Evolutionary conservation across 345 rosid species (phyloP).

Genomic region (Salix purpurea): DNA sequence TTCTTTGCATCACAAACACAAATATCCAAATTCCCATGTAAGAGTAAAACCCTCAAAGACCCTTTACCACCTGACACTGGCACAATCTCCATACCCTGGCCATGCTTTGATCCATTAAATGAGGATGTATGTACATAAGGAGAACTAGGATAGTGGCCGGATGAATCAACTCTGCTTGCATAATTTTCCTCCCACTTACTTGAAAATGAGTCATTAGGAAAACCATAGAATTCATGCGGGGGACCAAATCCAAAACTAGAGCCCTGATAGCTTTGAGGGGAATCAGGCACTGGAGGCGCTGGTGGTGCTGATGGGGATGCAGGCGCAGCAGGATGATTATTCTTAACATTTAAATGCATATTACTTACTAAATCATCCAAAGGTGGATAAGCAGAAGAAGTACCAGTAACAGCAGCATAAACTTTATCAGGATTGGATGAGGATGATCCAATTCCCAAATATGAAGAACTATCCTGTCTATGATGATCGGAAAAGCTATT

Average conservation of each 20-base stretch:
- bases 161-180: constrained; percentile 41
- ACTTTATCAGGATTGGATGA: constrained; percentile 11
- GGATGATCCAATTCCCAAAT: constrained; percentile 22
- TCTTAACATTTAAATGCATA: constrained; percentile 39
- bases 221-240: constrained; percentile 46
- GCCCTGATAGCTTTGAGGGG: constrained; percentile 28
- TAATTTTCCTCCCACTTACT: constrained; percentile 41
- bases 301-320: constrained; percentile 48
- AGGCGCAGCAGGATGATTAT: constrained; percentile 33
- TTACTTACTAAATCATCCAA: constrained; percentile 49
- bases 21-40: constrained; percentile 91
- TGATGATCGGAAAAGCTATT: constrained; percentile 38
- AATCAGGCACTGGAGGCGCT: constrained; percentile 24
- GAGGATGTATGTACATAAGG: constrained; percentile 30
- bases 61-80: constrained; percentile 46
- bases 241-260: constrained; percentile 36
- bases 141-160: constrained; percentile 16
- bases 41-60: constrained; percentile 68
- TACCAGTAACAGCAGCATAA: not conserved
- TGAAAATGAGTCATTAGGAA: constrained; percentile 55
- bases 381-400: constrained; percentile 61
- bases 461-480: constrained; percentile 45
- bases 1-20: constrained; percentile 60
- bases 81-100: constrained; percentile 46
- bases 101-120: constrained; percentile 37